Evolutionary conservation across 164 flowering plant genomes (phyloP), one percentile per base, ranked within the genome.

Genomic region (Paratinospora sagittata): DNA sequence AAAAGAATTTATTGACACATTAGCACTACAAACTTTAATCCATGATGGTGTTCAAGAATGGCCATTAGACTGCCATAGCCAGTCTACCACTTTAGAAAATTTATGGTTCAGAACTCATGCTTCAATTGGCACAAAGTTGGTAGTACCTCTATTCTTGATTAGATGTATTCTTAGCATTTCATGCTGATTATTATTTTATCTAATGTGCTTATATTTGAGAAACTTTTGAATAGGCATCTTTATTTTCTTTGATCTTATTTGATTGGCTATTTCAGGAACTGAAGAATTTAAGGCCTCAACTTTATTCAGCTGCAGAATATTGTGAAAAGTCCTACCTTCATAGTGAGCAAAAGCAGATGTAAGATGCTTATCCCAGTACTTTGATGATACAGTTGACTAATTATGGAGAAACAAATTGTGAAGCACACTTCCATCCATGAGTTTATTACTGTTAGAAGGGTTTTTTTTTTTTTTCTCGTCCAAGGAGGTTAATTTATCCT

Each of bases 261-360:
- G 3, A 33, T 41, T 70, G 58, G 8, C 19, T 49, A 24, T 78
- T 78, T 58, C 87, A 95, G 98, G 98, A 95, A 77, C 87, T 95
- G 67, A 95, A 92, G 80, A 89, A 86, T 81, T 82, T 95, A 49
- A 86, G 97, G 81, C 97, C 97, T 64, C 98, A 95, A 66, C 91
- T 95, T n/a, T 92, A 95, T 77, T 90, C 97, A 39, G 98, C 98
- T 47, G 97, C 98, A 7, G 97, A 95, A 47, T 95, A 90, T 77
- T 95, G 97, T 84, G 98, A 95, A 70, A 92, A 88, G 75, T 90
- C 97, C 30, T 95, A 90, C 78, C 91, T 90, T 52, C 83, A 87
- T 58, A 90, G 88, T 72, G 97, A 95, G 84, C 91, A 92, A 77
- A 92, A 92, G 74, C 97, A 92, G 72, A 91, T 89, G 98, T 91